These are phyloP conservation scores for Chloromonas sp. DNA, from an alignment of 163 green algal genomes.

Conservation along the genomic window DNA sequence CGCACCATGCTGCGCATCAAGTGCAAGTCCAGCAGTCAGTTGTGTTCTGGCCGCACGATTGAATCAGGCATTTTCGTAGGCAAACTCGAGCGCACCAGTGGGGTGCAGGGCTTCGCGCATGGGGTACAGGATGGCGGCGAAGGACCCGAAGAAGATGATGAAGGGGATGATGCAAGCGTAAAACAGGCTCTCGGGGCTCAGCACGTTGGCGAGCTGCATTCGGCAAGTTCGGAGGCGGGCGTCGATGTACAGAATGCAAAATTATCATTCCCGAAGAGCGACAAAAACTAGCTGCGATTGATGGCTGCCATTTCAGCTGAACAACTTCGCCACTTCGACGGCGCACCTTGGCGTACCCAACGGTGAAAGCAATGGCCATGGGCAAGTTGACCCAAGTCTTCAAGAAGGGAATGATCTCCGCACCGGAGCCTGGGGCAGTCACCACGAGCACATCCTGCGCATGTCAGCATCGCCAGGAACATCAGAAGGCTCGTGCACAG, in stretches of 20 bases:
- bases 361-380: constrained; percentile 95
- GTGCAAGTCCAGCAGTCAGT: too few species aligned
- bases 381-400: constrained; percentile 99
- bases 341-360: constrained; percentile 81
- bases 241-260: neutral
- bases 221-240: neutral
- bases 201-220: constrained; percentile 84
- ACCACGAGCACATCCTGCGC: constrained; percentile 97
- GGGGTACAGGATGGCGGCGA: constrained; percentile 96
- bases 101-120: constrained; percentile 86
- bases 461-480: neutral
- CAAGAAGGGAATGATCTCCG: constrained; percentile 98
- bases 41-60: neutral
- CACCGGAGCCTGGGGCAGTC: constrained; percentile 89
- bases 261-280: neutral
- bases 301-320: neutral
- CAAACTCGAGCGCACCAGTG: constrained; percentile 44
- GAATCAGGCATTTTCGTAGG: neutral
- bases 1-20: constrained; percentile 58
- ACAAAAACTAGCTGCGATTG: neutral
- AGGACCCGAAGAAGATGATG: constrained; percentile 94
- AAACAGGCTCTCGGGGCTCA: constrained; percentile 88
- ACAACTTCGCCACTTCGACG: neutral
- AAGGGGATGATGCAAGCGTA: constrained; percentile 99
- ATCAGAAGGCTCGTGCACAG: neutral